Percentiles rank a stretch among this genome's conserved stretches.
phyloP scores from a whole-genome alignment of 257 asterid genomes.

The Scutellaria barbata region DNA sequence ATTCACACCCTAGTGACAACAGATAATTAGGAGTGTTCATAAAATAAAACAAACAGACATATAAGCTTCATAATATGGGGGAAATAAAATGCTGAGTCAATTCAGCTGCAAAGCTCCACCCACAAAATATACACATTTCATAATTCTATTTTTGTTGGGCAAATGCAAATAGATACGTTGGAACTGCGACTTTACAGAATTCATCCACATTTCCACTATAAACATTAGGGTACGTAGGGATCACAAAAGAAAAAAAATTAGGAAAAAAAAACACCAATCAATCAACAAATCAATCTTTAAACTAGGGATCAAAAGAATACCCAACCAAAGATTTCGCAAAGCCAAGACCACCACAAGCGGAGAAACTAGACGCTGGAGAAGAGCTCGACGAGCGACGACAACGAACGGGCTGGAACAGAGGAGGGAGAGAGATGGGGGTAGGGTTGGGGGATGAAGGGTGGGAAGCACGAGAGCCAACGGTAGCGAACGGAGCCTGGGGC shows the following conservation, averaged over 20 bases:
- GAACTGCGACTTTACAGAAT: neutral
- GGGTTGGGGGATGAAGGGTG: too few relatives aligned
- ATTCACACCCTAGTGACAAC: neutral
- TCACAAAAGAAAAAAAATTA: constrained; percentile 9
- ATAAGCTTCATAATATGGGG: constrained; percentile 1
- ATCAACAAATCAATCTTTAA: neutral
- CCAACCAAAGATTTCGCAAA: constrained; percentile 21
- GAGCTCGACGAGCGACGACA: too few relatives aligned
- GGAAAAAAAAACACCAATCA: neutral
- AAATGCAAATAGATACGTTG: constrained; percentile 13
- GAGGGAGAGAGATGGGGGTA: too few relatives aligned
- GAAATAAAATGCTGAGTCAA: neutral
- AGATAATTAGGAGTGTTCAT: constrained; percentile 9
- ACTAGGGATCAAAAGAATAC: constrained; percentile 11
- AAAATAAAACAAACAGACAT: neutral
- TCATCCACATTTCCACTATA: constrained; percentile 3
- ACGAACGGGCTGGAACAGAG: too few relatives aligned
- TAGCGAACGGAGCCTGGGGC: too few relatives aligned
- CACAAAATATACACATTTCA: neutral
- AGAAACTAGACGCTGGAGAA: constrained; percentile 1
- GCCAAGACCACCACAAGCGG: constrained; percentile 23
- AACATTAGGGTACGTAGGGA: neutral
- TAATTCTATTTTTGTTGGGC: neutral
- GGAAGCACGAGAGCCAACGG: too few relatives aligned
- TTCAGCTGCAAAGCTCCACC: neutral